Conservation (phyloP, 345 rosid genomes). For the Citrus sinensis region DNA sequence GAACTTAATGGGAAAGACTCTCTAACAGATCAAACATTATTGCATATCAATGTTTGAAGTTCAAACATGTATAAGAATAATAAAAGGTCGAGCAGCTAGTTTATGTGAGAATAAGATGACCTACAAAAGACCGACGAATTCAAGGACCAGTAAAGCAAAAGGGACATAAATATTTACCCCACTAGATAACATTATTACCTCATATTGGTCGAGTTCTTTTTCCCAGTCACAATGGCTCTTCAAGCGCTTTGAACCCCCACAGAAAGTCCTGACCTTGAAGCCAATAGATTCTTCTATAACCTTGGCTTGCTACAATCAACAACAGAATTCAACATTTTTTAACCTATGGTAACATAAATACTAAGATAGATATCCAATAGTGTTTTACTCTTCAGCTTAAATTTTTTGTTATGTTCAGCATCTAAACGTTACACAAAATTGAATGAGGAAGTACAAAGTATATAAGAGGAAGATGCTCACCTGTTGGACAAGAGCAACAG, state of each 20-base stretch:
- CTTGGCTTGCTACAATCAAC: slow-evolving; percentile 69
- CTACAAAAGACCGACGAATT: slow-evolving; percentile 1
- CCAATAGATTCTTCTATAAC: slow-evolving; percentile 67
- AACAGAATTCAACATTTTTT: slow-evolving; percentile 13
- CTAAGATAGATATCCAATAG: not conserved
- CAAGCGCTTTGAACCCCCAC: slow-evolving; percentile 54
- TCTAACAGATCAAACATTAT: not conserved
- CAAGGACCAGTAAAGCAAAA: slow-evolving; percentile 1
- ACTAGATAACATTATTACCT: slow-evolving; percentile 47
- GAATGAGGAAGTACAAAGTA: not conserved
- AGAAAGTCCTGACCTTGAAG: slow-evolving; percentile 67
- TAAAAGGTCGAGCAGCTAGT: not conserved
- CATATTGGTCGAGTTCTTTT: slow-evolving; percentile 60
- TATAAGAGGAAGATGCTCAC: slow-evolving; percentile 32
- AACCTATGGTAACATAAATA: not conserved
- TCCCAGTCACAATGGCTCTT: slow-evolving; percentile 68
- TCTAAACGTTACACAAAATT: not conserved
- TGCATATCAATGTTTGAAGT: not conserved
- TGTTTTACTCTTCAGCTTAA: not conserved
- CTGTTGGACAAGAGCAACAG: slow-evolving; percentile 83
- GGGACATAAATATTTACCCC: not conserved
- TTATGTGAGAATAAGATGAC: not conserved
- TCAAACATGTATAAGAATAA: not conserved
- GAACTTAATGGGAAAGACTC: not conserved
- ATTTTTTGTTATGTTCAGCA: not conserved